These are phyloP conservation scores for Trichoderma aggressivum DNA, from an alignment of 2,329 filamentous ascomycete species.

Conservation along the genomic window DNA sequence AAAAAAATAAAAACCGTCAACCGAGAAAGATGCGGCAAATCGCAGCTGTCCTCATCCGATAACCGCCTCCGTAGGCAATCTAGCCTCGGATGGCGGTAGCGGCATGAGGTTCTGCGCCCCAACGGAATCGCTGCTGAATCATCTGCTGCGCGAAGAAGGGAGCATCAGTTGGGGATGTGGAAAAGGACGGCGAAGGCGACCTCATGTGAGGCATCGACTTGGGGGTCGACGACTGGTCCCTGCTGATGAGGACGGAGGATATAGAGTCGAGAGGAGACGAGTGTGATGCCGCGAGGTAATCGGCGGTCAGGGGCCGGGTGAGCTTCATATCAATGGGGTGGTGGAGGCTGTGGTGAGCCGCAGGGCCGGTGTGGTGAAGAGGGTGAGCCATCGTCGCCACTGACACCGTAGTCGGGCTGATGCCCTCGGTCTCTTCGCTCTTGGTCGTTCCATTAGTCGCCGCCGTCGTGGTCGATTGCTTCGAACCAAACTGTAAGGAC, in stretches of 20 bases:
- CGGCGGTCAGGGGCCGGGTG: conserved; percentile 22
- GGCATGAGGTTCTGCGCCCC: conserved; percentile 45
- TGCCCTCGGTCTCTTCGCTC: conserved; percentile 1
- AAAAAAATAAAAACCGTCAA: conserved; percentile 9
- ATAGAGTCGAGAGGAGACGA: conserved; percentile 23
- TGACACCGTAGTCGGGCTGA: not conserved
- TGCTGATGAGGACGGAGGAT: conserved; percentile 29
- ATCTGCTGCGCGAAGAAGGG: conserved; percentile 39
- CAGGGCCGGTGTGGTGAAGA: conserved; percentile 34
- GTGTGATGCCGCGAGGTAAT: conserved; percentile 22
- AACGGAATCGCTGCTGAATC: conserved; percentile 45
- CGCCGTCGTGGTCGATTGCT: conserved; percentile 50
- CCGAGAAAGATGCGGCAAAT: conserved; percentile 6
- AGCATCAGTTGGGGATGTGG: conserved; percentile 42
- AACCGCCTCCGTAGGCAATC: conserved; percentile 23
- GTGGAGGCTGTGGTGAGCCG: conserved; percentile 43
- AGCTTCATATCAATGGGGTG: conserved; percentile 20
- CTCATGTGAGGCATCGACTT: conserved; percentile 36
- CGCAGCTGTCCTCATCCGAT: conserved; percentile 8
- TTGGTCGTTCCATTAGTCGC: conserved; percentile 36
- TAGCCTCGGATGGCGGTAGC: conserved; percentile 48
- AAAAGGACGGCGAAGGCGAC: conserved; percentile 46
- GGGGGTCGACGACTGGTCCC: conserved; percentile 30
- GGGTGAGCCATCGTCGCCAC: not conserved
- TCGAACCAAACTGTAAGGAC: conserved; percentile 56